A percentile compares a stretch with the other conserved stretches of the same genome.
phyloP scores from a whole-genome alignment of 441 rosid genomes.

The Erodium trifolium region DNA sequence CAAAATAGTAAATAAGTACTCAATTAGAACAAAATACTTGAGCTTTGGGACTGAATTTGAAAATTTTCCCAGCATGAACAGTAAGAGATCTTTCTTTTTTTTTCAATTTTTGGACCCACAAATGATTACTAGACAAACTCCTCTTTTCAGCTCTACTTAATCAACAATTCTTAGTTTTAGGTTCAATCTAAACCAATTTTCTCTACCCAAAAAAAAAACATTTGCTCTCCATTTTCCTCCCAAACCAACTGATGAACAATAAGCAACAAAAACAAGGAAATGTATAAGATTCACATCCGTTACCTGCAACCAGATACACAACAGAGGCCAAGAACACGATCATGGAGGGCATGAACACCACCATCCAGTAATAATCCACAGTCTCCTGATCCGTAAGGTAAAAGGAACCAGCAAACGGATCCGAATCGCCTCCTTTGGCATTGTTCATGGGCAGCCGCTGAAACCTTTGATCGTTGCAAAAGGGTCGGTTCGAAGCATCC shows the following conservation, averaged over 20 bases:
- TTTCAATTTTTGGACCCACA: not conserved
- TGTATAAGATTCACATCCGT: not conserved
- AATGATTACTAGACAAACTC: not conserved
- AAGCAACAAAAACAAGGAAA: not conserved
- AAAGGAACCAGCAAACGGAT: constrained; percentile 59
- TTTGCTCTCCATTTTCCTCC: no score
- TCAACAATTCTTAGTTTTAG: not conserved
- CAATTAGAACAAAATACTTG: not conserved
- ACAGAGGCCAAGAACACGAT: constrained; percentile 52
- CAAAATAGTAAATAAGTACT: not conserved
- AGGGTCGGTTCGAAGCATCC: constrained; percentile 45
- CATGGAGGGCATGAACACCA: constrained; percentile 56
- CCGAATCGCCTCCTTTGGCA: constrained; percentile 47
- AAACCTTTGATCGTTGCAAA: constrained; percentile 55
- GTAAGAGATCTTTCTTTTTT: not conserved
- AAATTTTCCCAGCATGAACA: not conserved
- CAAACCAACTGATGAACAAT: no score
- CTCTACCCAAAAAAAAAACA: no score
- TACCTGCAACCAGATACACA: constrained; percentile 68
- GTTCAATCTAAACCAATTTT: not conserved
- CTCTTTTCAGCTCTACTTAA: not conserved
- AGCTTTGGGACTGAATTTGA: not conserved
- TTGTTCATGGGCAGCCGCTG: constrained; percentile 42
- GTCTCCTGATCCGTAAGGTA: constrained; percentile 83
- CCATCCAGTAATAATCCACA: constrained; percentile 84